These are phyloP conservation scores for Recurvomyces mirabilis DNA, from an alignment of 495 filamentous ascomycete genomes.

Conservation along the genomic window DNA sequence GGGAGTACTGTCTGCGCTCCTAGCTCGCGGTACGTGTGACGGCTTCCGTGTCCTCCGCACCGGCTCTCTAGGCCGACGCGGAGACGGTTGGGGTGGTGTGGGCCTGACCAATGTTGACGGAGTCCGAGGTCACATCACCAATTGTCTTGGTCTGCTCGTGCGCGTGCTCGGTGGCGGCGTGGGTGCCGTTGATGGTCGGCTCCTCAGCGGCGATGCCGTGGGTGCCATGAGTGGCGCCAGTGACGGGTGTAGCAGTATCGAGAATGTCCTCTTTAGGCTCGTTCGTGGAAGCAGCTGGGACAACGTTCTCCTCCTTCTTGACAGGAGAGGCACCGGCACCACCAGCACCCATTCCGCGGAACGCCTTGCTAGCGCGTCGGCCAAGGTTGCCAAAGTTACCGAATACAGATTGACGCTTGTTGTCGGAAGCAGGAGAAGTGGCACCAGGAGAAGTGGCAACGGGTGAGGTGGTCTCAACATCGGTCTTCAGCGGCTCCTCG, in stretches of 20 bases:
- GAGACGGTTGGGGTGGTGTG: conserved; percentile 28
- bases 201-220: conserved; percentile 28
- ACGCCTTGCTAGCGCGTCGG: conserved; percentile 23
- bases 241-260: conserved; percentile 15
- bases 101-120: conserved; percentile 28
- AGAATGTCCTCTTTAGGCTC: conserved; percentile 10
- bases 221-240: too few species aligned
- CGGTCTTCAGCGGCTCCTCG: conserved; percentile 15
- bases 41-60: too few species aligned
- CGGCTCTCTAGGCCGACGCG: conserved; percentile 37
- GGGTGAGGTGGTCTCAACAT: conserved; percentile 11
- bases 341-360: conserved; percentile 12
- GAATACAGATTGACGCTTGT: conserved; percentile 34
- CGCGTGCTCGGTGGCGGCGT: conserved; percentile 20
- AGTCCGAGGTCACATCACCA: conserved; percentile 32
- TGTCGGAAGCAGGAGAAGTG: too few species aligned
- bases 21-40: too few species aligned
- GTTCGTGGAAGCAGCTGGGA: too few species aligned
- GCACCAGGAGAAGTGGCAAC: too few species aligned
- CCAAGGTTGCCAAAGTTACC: conserved; percentile 27
- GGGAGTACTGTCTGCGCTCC: too few species aligned
- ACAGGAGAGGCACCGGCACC: not conserved
- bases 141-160: conserved; percentile 20
- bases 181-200: conserved; percentile 20
- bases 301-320: not conserved